Percentiles rank a stretch among this genome's conserved stretches.
Evolutionary conservation across 2,329 filamentous ascomycete genomes (phyloP).

Genomic region (Mollisia scopiformis): DNA sequence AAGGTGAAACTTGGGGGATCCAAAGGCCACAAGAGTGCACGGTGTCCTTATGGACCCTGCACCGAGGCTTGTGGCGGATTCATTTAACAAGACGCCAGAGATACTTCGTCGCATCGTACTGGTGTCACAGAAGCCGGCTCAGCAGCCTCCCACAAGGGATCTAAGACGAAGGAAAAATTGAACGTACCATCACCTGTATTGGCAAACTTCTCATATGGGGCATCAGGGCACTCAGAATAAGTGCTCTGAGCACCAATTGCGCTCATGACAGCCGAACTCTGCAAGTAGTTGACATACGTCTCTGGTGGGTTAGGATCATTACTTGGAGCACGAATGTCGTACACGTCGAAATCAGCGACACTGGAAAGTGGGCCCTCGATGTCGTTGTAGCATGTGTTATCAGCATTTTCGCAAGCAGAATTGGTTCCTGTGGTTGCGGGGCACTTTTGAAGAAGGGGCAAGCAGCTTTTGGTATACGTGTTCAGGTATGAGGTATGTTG

Average conservation of each 20-base stretch:
- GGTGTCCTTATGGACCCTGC: too few relatives aligned
- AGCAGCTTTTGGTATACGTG: conserved; percentile 40
- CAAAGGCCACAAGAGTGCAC: too few relatives aligned
- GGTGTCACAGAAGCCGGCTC: too few relatives aligned
- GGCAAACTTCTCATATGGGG: conserved; percentile 41
- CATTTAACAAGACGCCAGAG: too few relatives aligned
- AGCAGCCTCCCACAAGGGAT: too few relatives aligned
- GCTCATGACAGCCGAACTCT: conserved; percentile 39
- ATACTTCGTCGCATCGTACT: too few relatives aligned
- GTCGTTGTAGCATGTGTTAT: conserved; percentile 41
- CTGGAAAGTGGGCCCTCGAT: conserved; percentile 41
- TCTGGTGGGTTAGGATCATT: conserved; percentile 37
- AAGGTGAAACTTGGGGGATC: background rate
- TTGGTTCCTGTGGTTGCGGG: conserved; percentile 67
- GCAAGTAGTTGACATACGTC: conserved; percentile 47
- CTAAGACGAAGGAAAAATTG: background rate
- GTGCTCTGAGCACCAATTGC: conserved; percentile 48
- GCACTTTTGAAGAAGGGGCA: conserved; percentile 44
- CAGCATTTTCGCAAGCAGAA: conserved; percentile 71
- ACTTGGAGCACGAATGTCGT: conserved; percentile 34
- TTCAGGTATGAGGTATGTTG: conserved; percentile 37
- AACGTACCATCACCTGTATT: conserved; percentile 44
- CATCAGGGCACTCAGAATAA: conserved; percentile 46
- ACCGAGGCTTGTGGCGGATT: too few relatives aligned
- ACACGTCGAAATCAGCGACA: conserved; percentile 34